Evolutionary conservation across 352 stramenopile genomes (phyloP), one percentile per base, ranked within the genome.

Genomic region (Phytophthora cryptogea): DNA sequence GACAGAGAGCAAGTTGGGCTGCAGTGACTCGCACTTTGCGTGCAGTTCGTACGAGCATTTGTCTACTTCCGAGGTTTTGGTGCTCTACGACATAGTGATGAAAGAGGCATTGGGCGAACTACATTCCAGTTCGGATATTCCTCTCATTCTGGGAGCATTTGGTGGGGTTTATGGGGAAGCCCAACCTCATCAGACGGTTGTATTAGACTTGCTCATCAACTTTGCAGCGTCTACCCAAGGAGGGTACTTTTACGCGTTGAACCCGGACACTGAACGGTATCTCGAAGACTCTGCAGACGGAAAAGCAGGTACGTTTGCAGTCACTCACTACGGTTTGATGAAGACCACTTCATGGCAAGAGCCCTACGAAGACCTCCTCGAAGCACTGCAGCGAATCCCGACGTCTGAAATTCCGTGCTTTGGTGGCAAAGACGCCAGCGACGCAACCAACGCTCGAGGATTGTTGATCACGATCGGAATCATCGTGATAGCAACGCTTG

Each of bases 211-310:
- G 40, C 72, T 91, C 36, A 85, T 89, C 47, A 64, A 88, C 31
- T 87, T 83, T 28, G 73, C 77, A 8, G 64, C 63, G 5, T 70
- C 53, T 16, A 54, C 85, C 27, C 76, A 79, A 49, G 79, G 82
- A 13, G 79, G 77, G 5, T 91, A 86, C 63, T 84, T 83, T 44
- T 91, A 77, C 68, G 73, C 73, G 2, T 56, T 89, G 26, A 91
- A 91, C 45, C 79, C 82, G 8, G 75, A 88, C 53, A 82, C 59
- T 1, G 66, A 84, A 36, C 80, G 80, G 35, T 88, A 81, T 52
- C 59, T 86, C 2, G 78, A 88, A 45, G 73, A 86, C 57, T 70
- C 75, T 32, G 58, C 61, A 13, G 72, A 84, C 64, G 54, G 56
- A 13, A 70, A 75, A 35, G 63, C 62, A 36, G 78, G 75, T 11